phyloP scores from a whole-genome alignment of 495 filamentous ascomycete species.

The Hyphodiscus hymeniophilus region DNA sequence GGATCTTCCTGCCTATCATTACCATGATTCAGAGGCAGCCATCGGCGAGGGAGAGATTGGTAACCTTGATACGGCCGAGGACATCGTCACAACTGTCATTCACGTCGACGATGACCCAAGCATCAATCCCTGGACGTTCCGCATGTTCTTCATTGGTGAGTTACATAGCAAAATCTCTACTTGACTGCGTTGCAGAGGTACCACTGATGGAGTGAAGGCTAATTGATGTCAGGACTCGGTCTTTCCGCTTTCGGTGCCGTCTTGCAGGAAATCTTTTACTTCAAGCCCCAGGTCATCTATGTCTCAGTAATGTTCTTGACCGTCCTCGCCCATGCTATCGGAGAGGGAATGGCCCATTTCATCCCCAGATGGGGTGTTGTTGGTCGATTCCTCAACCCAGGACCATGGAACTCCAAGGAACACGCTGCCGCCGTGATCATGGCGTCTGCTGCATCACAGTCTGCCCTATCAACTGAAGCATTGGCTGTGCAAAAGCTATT shows the following conservation, averaged over 20 bases:
- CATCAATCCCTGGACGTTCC: constrained; percentile 4
- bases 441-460: constrained; percentile 39
- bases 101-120: constrained; percentile 8
- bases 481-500: constrained; percentile 37
- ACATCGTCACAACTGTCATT: background rate
- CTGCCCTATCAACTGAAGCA: constrained; percentile 26
- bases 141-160: constrained; percentile 11
- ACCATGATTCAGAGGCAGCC: background rate
- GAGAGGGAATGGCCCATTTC: constrained; percentile 24
- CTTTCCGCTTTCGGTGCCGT: constrained; percentile 9
- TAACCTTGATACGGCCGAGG: background rate
- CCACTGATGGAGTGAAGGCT: too few species aligned
- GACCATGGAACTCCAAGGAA: constrained; percentile 73
- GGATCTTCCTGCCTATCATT: background rate
- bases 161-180: too few species aligned
- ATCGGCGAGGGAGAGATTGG: background rate
- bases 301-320: constrained; percentile 36
- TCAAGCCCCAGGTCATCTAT: constrained; percentile 36
- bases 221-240: constrained; percentile 14
- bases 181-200: too few species aligned
- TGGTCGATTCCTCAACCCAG: constrained; percentile 49
- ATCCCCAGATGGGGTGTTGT: constrained; percentile 30
- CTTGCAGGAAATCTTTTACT: constrained; percentile 31
- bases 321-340: constrained; percentile 31
- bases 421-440: constrained; percentile 70